Percentiles rank a stretch among this genome's conserved stretches.
Evolutionary conservation across 257 asterid species (phyloP).

Genomic region (Fraxinus cuspidata): DNA sequence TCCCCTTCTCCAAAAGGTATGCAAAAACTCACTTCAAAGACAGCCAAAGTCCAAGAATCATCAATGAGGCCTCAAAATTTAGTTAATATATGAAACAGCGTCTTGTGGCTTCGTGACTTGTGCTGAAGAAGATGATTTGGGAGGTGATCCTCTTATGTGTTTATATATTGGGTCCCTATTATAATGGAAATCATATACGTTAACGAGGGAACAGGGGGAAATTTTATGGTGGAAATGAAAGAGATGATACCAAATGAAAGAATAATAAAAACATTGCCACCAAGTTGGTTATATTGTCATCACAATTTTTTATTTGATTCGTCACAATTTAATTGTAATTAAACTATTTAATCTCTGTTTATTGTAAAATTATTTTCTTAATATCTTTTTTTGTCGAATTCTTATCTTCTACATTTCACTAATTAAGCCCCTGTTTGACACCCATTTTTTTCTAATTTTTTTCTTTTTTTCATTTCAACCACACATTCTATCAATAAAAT

Average conservation of each 20-base stretch:
- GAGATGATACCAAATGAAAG: conserved; percentile 13
- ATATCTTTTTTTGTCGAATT: no score
- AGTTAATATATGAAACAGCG: conserved; percentile 40
- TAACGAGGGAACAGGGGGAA: conserved; percentile 21
- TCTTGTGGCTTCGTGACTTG: conserved; percentile 21
- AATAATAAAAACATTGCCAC: conserved; percentile 28
- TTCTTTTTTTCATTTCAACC: no score
- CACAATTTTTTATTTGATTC: no score
- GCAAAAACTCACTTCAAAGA: conserved; percentile 36
- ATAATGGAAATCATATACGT: conserved; percentile 14
- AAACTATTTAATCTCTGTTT: no score
- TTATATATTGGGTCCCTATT: conserved; percentile 14
- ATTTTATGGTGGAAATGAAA: conserved; percentile 28
- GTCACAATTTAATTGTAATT: no score
- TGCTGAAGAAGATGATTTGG: neutral
- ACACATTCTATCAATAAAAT: no score
- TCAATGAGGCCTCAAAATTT: conserved; percentile 38
- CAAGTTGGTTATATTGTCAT: no score
- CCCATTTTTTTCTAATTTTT: no score
- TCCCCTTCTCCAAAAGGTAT: conserved; percentile 43
- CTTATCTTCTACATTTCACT: no score
- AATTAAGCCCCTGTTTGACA: no score
- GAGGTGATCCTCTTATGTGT: conserved; percentile 5
- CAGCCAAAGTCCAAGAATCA: conserved; percentile 43
- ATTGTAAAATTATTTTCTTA: no score